Conservation (phyloP, 345 rosid species). For the Brassica rapa region DNA sequence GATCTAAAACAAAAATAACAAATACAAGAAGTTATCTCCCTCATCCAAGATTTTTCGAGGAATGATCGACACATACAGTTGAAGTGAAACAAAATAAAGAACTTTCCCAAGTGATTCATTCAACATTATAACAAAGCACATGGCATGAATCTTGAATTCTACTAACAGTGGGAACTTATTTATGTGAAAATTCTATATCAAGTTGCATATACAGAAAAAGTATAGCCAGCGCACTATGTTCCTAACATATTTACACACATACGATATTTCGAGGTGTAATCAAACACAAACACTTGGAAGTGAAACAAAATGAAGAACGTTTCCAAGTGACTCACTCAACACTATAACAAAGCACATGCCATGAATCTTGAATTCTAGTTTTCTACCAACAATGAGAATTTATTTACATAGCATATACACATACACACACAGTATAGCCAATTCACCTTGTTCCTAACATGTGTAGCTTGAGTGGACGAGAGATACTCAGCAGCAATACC, state of each 20-base stretch:
- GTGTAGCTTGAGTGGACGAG: slow-evolving; percentile 72
- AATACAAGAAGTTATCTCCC: not conserved
- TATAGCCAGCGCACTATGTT: slow-evolving; percentile 36
- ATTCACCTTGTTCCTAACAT: slow-evolving; percentile 57
- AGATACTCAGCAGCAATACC: slow-evolving; percentile 92
- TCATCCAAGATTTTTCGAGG: not conserved
- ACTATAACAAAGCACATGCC: not conserved
- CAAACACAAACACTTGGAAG: not conserved
- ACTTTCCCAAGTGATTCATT: slow-evolving; percentile 1
- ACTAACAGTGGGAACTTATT: not conserved
- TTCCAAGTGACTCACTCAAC: slow-evolving; percentile 6
- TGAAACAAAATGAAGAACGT: not conserved
- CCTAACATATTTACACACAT: not conserved
- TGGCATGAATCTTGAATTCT: not conserved
- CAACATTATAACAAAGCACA: slow-evolving; percentile 5
- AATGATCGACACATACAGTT: not conserved
- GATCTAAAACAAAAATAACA: slow-evolving; percentile 50
- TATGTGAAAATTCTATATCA: not conserved
- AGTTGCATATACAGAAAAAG: not conserved
- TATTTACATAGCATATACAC: not conserved
- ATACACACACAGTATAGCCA: not conserved
- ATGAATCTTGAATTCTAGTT: not conserved
- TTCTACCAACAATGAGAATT: not conserved
- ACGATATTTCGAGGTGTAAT: not conserved
- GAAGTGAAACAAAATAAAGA: not conserved